Conservation (phyloP, 805 yeast species). For the Suhomyces xylopsoci region DNA sequence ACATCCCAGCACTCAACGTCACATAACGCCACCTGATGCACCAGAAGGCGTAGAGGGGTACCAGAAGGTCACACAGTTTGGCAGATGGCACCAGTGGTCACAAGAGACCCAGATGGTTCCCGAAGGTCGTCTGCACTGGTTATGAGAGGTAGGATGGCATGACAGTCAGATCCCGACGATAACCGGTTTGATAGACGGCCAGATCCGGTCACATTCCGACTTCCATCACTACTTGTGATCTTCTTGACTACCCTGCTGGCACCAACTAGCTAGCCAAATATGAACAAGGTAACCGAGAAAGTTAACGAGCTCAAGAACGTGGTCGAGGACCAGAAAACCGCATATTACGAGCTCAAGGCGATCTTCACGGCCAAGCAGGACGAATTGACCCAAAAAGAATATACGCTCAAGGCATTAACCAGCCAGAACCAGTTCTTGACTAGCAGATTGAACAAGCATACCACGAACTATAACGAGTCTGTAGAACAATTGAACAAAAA, state of each 20-base stretch:
- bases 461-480: constrained; percentile 1
- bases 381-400: constrained; percentile 14
- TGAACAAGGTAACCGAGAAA: constrained; percentile 16
- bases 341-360: constrained; percentile 12
- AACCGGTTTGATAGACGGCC: background rate
- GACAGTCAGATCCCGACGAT: background rate
- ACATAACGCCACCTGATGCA: too few relatives aligned
- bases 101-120: too few relatives aligned
- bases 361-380: constrained; percentile 6
- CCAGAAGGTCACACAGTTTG: too few relatives aligned
- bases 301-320: constrained; percentile 10
- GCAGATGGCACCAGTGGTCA: too few relatives aligned
- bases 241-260: background rate
- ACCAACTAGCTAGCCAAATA: background rate
- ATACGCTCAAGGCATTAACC: constrained; percentile 6
- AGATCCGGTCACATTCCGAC: background rate
- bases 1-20: too few relatives aligned
- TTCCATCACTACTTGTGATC: background rate
- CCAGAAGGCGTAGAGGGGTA: too few relatives aligned
- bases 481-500: constrained; percentile 4
- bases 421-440: constrained; percentile 11
- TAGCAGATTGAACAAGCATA: constrained; percentile 6
- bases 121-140: too few relatives aligned
- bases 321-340: constrained; percentile 10
- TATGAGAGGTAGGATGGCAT: background rate